Base-by-base conservation (phyloP, 1,139 yeast species). In the Debaryomyces subglobosus region DNA sequence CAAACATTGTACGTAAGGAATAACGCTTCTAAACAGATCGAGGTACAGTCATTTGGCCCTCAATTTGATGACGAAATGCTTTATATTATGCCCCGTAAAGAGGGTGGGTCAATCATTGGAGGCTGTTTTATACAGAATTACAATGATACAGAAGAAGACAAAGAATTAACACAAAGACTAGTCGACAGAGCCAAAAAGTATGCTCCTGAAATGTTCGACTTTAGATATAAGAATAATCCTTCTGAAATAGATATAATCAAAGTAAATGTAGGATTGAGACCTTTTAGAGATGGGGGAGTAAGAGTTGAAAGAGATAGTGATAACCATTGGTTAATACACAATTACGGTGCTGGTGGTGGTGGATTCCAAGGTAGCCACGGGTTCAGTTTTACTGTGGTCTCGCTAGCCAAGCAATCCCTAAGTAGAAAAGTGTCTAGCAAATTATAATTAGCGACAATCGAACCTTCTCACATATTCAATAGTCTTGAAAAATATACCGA, bases 331-430 rank as follows among this genome's bases (percentile, higher is more conserved):
- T 61, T 79, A 35, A 61, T 79, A 25, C 84, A 79, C 56, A 74
- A 72, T 54, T 79, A 79, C 53, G 84, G 84, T 4, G 75, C 78
- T 21, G 84, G 82, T 5, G 81, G 80, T 7, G 81, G 81, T 7
- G 84, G 84, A 0, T 79, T 74, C 61, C 84, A 79, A 55, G 74
- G 78, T 7, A 74, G 79, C 50, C 74, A 67, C 51, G 81, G 81
- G 1, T 63, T 71, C 49, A 65, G 72, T 32, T 53, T 48, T 10
- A 56, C 61, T 48, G 70, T 71, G 1, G 68, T 71, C 7, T 20
- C 36, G 32, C 37, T 45, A 13, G 45, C 23, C 12, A 21, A 33
- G 13, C 4, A 32, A 45, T 42, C 36, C 5, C 15, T 40, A 20
- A 15, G 21, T 10, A 23, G n/a, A 21, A 40, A 40, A 30, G 12